Conservation (phyloP, 1,284 basidiomycete species). For the Singerocomus inundabilis region DNA sequence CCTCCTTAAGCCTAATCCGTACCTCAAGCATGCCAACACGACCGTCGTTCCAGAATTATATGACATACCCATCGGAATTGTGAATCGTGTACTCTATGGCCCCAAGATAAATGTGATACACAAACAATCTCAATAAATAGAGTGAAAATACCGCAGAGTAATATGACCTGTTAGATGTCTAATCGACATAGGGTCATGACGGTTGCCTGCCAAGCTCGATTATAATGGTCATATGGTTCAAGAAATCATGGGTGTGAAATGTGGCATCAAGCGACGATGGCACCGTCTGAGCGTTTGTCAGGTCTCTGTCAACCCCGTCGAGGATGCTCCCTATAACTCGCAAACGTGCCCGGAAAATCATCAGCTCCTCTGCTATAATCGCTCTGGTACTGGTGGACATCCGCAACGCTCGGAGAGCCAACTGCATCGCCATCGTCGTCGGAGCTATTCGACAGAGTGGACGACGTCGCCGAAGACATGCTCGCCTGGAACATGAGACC, state of each 20-base stretch:
- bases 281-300: background rate
- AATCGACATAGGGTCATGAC: background rate
- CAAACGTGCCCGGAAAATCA: slow-evolving; percentile 17
- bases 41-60: slow-evolving; percentile 62
- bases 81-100: slow-evolving; percentile 68
- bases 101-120: slow-evolving; percentile 21
- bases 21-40: slow-evolving; percentile 45
- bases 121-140: slow-evolving; percentile 25
- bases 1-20: slow-evolving; percentile 41
- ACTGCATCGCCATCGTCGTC: slow-evolving; percentile 28
- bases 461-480: slow-evolving; percentile 30
- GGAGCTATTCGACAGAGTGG: slow-evolving; percentile 24
- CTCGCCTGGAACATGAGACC: slow-evolving; percentile 24
- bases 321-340: slow-evolving; percentile 6
- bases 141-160: slow-evolving; percentile 7
- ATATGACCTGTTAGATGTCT: slow-evolving; percentile 7
- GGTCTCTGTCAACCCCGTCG: slow-evolving; percentile 3
- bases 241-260: slow-evolving; percentile 15
- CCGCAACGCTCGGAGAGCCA: slow-evolving; percentile 3
- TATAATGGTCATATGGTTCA: slow-evolving; percentile 16
- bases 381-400: slow-evolving; percentile 4
- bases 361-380: slow-evolving; percentile 12
- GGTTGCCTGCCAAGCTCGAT: slow-evolving; percentile 10
- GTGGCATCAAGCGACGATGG: background rate
- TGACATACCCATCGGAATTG: slow-evolving; percentile 80